Evolutionary conservation across 2,329 filamentous ascomycete species (phyloP).

Genomic region (Xylariaceae sp.): DNA sequence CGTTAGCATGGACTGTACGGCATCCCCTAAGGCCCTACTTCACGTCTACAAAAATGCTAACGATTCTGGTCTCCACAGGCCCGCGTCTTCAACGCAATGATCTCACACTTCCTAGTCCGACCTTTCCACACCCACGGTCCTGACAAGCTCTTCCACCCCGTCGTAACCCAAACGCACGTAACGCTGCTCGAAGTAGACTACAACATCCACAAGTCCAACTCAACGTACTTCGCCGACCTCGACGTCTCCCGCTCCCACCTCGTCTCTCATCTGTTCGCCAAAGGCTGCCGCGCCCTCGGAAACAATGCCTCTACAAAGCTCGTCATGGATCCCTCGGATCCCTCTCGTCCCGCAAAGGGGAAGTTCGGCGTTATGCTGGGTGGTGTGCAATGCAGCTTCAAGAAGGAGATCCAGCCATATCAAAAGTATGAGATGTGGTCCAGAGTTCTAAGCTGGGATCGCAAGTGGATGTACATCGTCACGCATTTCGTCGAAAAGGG

Average conservation of each 20-base stretch:
- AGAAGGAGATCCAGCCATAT: slow-evolving; percentile 68
- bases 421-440: slow-evolving; percentile 72
- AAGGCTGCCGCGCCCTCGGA: slow-evolving; percentile 53
- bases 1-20: slow-evolving; percentile 72
- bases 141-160: slow-evolving; percentile 69
- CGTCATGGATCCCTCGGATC: slow-evolving; percentile 49
- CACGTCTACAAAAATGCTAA: neutral
- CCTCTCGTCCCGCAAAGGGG: slow-evolving; percentile 46
- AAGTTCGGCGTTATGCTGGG: slow-evolving; percentile 65
- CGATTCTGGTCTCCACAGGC: slow-evolving; percentile 37
- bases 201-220: slow-evolving; percentile 80
- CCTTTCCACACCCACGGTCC: slow-evolving; percentile 50
- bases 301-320: slow-evolving; percentile 48
- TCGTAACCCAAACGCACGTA: slow-evolving; percentile 64
- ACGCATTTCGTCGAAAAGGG: slow-evolving; percentile 69
- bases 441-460: slow-evolving; percentile 70
- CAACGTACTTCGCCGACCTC: slow-evolving; percentile 83
- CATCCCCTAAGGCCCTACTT: slow-evolving; percentile 8
- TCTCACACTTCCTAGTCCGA: slow-evolving; percentile 52
- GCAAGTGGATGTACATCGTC: slow-evolving; percentile 77
- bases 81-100: slow-evolving; percentile 57
- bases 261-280: slow-evolving; percentile 64
- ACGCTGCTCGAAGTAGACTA: slow-evolving; percentile 79
- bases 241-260: slow-evolving; percentile 81
- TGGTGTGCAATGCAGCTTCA: slow-evolving; percentile 71